A percentile compares a stretch with the other conserved stretches of the same genome.
phyloP scores from a whole-genome alignment of 768 basidiomycete species.

The Tephrocybe sp. region DNA sequence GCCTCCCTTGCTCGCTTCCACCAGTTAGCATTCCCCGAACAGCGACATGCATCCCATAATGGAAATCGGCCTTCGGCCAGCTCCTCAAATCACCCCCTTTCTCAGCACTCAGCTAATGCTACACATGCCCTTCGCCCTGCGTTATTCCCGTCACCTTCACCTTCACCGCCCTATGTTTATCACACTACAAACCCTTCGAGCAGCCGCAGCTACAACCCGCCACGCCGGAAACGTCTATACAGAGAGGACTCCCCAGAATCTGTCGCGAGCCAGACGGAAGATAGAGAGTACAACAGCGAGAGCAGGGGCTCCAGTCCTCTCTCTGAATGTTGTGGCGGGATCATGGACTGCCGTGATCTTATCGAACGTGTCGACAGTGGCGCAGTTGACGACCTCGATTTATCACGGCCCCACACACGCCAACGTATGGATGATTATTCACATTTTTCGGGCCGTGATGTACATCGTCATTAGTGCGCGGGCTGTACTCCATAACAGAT shows the following conservation, averaged over 20 bases:
- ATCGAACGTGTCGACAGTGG: conserved; percentile 28
- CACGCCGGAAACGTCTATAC: conserved; percentile 32
- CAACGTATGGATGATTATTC: background rate
- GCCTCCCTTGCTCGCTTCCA: conserved; percentile 57
- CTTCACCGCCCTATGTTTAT: conserved; percentile 19
- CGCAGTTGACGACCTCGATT: conserved; percentile 1
- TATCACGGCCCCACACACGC: conserved; percentile 1
- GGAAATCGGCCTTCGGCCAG: conserved; percentile 10
- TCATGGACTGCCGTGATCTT: conserved; percentile 47
- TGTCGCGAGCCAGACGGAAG: conserved; percentile 9
- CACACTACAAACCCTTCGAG: conserved; percentile 5
- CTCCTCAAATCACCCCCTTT: conserved; percentile 7
- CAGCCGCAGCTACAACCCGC: conserved; percentile 4
- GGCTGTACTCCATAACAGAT: background rate
- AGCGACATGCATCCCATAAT: conserved; percentile 10
- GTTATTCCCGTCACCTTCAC: conserved; percentile 27
- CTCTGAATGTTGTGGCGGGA: conserved; percentile 51
- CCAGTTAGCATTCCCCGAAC: conserved; percentile 40
- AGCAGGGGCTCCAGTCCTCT: conserved; percentile 27
- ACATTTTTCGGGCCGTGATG: conserved; percentile 1
- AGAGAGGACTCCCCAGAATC: conserved; percentile 30
- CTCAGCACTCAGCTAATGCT: conserved; percentile 12
- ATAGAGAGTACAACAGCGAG: conserved; percentile 10
- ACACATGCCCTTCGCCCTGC: conserved; percentile 21
- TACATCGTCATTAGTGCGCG: conserved; percentile 5